Conservation (phyloP, 768 basidiomycete species). For the Termitomyces sp. region DNA sequence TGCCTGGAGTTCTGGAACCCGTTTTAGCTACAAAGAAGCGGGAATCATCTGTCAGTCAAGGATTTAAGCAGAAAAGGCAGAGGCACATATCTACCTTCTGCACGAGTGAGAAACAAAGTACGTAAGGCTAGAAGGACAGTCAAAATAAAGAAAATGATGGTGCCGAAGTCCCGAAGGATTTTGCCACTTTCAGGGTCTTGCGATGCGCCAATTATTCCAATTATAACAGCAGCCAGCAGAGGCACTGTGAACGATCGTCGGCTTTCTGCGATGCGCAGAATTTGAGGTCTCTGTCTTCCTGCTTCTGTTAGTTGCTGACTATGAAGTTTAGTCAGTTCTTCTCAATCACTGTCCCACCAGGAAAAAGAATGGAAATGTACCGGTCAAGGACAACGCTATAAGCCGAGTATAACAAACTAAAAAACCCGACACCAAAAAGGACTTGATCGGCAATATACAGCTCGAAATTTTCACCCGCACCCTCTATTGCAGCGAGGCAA, state of each 20-base stretch:
- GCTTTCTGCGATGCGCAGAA: slow-evolving; percentile 23
- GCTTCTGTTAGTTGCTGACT: slow-evolving; percentile 18
- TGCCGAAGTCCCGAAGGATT: slow-evolving; percentile 28
- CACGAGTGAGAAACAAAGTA: slow-evolving; percentile 19
- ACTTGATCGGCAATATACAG: slow-evolving; percentile 34
- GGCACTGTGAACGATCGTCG: slow-evolving; percentile 26
- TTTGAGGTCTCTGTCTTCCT: neutral
- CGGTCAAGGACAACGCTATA: slow-evolving; percentile 39
- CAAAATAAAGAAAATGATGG: slow-evolving; percentile 31
- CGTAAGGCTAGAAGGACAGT: slow-evolving; percentile 28
- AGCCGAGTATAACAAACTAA: slow-evolving; percentile 35
- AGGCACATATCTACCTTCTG: slow-evolving; percentile 10
- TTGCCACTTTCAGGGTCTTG: slow-evolving; percentile 15
- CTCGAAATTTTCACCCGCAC: slow-evolving; percentile 25
- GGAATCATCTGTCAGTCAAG: neutral
- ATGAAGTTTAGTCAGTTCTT: neutral
- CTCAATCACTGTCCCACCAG: neutral
- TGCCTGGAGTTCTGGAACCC: neutral
- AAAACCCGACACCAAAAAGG: slow-evolving; percentile 37
- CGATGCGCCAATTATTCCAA: slow-evolving; percentile 25
- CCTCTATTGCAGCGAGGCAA: slow-evolving; percentile 24
- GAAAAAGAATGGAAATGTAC: slow-evolving; percentile 17
- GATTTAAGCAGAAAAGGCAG: neutral
- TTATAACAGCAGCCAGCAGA: slow-evolving; percentile 26
- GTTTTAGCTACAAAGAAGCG: neutral